Base-by-base conservation (phyloP, 352 stramenopile genomes). In the Pseudoperonospora humuli region DNA sequence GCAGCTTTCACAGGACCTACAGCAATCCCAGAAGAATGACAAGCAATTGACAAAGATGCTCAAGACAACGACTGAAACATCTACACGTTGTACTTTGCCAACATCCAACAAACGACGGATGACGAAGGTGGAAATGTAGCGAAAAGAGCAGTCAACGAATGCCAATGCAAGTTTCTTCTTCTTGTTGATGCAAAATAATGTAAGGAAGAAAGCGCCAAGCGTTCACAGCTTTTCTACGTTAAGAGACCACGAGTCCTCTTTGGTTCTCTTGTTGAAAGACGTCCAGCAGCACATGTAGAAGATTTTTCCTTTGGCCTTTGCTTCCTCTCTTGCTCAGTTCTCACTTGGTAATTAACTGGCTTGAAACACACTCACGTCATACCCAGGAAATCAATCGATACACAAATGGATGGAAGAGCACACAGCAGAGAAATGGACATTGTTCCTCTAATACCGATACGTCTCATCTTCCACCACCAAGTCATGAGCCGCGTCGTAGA, bases 1-100 rank as follows among this genome's bases (percentile, higher is more conserved):
- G 19, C 74, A 86, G 57, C 55, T 88, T 11, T 67, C 52, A 10
- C 57, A 67, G 1, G 55, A 82, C 27, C 60, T 80, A n/a, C 58
- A 84, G 27, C 55, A 67, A 23, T 29, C 54, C 10, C 43, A 62
- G 10, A 21, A 51, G 13, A 39, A 57, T 2, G 31, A 49, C 5
- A 45, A 54, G 2, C 25, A 29, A 8, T 11, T 15, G 9, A 33
- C 25, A 6, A 34, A 44, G 43, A 46, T 5, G 4, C 13, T 3
- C 10, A 7, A 3, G 34, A 44, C 3, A n/a, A n/a, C 9, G 24
- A 38, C 52, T 20, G 35, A 28, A 17, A 31, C 24, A 23, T 11
- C 31, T n/a, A 41, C 25, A 40, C 28, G n/a, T 15, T 1, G 27
- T n/a, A 35, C 21, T 9, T 37, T 35, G 6, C 23, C 41, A 1